phyloP scores from a whole-genome alignment of 805 yeast genomes.

The Dipodascopsis uninucleata region DNA sequence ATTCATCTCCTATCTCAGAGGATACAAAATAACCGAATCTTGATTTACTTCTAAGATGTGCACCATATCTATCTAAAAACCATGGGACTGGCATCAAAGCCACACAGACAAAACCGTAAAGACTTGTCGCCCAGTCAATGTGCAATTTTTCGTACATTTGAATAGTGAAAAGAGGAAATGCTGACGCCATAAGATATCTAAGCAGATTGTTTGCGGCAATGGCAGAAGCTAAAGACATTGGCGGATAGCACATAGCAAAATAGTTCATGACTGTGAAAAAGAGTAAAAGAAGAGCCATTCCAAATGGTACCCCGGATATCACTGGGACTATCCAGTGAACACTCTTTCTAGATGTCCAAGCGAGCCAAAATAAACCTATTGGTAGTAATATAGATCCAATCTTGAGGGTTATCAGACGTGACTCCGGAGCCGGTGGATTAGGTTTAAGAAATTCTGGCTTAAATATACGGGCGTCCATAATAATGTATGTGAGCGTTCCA shows the following conservation, averaged over 20 bases:
- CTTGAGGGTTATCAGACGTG: slow-evolving; percentile 40
- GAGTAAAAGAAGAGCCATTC: slow-evolving; percentile 67
- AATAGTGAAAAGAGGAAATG: slow-evolving; percentile 77
- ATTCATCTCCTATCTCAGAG: background rate
- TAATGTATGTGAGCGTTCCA: slow-evolving; percentile 16
- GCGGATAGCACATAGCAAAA: slow-evolving; percentile 69
- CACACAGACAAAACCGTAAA: slow-evolving; percentile 57
- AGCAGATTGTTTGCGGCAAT: slow-evolving; percentile 81
- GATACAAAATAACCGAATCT: background rate
- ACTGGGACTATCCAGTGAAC: slow-evolving; percentile 77
- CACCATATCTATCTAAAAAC: slow-evolving; percentile 57
- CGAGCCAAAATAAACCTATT: slow-evolving; percentile 72
- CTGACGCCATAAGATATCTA: slow-evolving; percentile 71
- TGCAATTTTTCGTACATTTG: slow-evolving; percentile 75
- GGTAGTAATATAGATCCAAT: slow-evolving; percentile 67
- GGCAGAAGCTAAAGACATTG: slow-evolving; percentile 76
- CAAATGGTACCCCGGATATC: slow-evolving; percentile 73
- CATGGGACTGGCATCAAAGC: slow-evolving; percentile 64
- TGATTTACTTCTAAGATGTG: slow-evolving; percentile 43
- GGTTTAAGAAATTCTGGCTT: slow-evolving; percentile 10
- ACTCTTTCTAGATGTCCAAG: slow-evolving; percentile 60
- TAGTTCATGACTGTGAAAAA: slow-evolving; percentile 69
- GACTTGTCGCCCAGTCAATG: slow-evolving; percentile 74
- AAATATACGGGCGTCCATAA: slow-evolving; percentile 19
- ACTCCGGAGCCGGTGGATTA: slow-evolving; percentile 40